These are phyloP conservation scores for Artemisia tridentata DNA, from an alignment of 129 eudicot species.

Conservation along the genomic window DNA sequence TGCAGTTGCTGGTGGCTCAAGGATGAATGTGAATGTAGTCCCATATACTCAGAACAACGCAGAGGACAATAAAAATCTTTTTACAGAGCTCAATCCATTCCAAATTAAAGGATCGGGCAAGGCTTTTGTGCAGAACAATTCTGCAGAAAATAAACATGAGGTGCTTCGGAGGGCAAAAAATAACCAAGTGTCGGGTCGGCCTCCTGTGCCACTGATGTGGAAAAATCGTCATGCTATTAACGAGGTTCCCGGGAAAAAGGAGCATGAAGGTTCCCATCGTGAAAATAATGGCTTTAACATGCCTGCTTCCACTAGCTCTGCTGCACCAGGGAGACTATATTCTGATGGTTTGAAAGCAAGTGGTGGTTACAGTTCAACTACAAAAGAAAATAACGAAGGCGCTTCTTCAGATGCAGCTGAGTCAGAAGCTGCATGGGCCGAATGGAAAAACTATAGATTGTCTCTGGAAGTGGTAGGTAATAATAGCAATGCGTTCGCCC, in stretches of 20 bases:
- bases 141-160: conserved; percentile 46
- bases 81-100: conserved; percentile 95
- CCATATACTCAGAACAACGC: conserved; percentile 60
- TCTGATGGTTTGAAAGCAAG: conserved; percentile 29
- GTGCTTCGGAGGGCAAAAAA: conserved; percentile 52
- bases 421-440: conserved; percentile 41
- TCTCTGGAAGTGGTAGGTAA: conserved; percentile 40
- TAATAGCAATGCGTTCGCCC: conserved; percentile 24
- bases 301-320: conserved; percentile 53
- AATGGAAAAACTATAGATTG: conserved; percentile 41
- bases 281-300: conserved; percentile 34
- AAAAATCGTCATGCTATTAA: conserved; percentile 69
- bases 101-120: conserved; percentile 76
- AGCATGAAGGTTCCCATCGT: conserved; percentile 34
- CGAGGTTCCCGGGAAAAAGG: conserved; percentile 55
- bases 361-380: conserved; percentile 25
- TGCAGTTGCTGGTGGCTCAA: conserved; percentile 68
- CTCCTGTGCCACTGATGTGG: conserved; percentile 76
- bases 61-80: conserved; percentile 78
- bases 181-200: conserved; percentile 50
- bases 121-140: conserved; percentile 41
- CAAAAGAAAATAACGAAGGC: conserved; percentile 27
- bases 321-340: conserved; percentile 33
- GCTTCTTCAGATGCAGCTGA: conserved; percentile 32
- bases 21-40: conserved; percentile 82